Evolutionary conservation across 2,329 filamentous ascomycete genomes (phyloP).

Genomic region (Alternaria rosae): DNA sequence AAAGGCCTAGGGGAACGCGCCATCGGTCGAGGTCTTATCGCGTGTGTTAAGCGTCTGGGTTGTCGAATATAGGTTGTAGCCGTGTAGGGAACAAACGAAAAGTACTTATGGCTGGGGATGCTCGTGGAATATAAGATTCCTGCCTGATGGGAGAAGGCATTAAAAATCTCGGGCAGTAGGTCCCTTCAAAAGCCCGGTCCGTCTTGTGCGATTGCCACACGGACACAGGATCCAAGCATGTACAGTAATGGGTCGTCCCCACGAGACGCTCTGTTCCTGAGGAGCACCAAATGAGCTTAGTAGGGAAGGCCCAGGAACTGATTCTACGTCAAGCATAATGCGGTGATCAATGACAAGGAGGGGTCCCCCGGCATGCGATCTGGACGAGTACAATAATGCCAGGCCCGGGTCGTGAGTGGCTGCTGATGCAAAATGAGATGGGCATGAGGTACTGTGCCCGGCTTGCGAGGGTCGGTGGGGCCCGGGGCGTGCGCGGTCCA

Average conservation of each 20-base stretch:
- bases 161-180: conserved; percentile 47
- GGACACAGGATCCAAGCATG: conserved; percentile 52
- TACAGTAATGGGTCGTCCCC: conserved; percentile 48
- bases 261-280: conserved; percentile 55
- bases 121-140: conserved; percentile 51
- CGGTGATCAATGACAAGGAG: conserved; percentile 53
- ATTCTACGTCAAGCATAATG: conserved; percentile 56
- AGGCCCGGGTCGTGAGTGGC: conserved; percentile 51
- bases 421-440: conserved; percentile 49
- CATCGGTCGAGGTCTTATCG: conserved; percentile 49
- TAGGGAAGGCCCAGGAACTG: conserved; percentile 51
- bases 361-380: conserved; percentile 48
- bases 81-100: conserved; percentile 40
- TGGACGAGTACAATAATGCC: conserved; percentile 48
- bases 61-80: conserved; percentile 45
- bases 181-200: conserved; percentile 49
- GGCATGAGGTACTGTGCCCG: conserved; percentile 43
- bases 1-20: conserved; percentile 45
- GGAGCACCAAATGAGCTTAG: conserved; percentile 51
- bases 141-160: conserved; percentile 50
- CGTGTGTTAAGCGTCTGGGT: conserved; percentile 50
- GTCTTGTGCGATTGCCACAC: conserved; percentile 52
- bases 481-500: conserved; percentile 36
- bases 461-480: conserved; percentile 36
- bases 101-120: conserved; percentile 44